These are phyloP conservation scores for Hyaloperonospora brassicae DNA, from an alignment of 352 stramenopile species.

Conservation along the genomic window DNA sequence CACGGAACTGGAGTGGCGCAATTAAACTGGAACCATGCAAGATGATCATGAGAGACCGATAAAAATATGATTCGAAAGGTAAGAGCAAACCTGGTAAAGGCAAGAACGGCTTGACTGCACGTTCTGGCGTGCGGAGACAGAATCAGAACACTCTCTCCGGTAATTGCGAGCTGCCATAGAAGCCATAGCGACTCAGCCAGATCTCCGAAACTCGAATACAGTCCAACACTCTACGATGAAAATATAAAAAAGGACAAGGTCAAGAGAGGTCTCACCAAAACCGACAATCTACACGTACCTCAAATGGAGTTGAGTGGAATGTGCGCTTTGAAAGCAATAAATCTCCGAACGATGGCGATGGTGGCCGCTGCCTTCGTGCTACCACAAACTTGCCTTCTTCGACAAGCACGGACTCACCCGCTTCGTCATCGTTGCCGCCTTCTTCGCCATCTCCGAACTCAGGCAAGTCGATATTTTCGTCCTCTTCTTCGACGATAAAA, in stretches of 20 bases:
- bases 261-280: not conserved
- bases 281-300: slow-evolving; percentile 24
- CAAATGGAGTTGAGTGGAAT: slow-evolving; percentile 45
- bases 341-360: slow-evolving; percentile 63
- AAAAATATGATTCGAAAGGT: not conserved
- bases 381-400: slow-evolving; percentile 44
- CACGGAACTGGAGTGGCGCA: slow-evolving; percentile 65
- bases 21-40: slow-evolving; percentile 48
- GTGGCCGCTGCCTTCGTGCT: slow-evolving; percentile 25
- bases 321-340: slow-evolving; percentile 51
- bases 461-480: slow-evolving; percentile 24
- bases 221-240: slow-evolving; percentile 46
- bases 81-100: slow-evolving; percentile 57
- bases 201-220: slow-evolving; percentile 81
- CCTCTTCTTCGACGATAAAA: slow-evolving; percentile 49
- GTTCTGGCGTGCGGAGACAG: slow-evolving; percentile 68
- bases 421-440: slow-evolving; percentile 22
- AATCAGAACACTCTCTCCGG: slow-evolving; percentile 72
- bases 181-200: slow-evolving; percentile 69
- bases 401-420: slow-evolving; percentile 25
- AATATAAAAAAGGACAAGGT: not conserved
- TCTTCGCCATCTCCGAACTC: slow-evolving; percentile 32
- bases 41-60: too few relatives aligned
- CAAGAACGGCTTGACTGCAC: slow-evolving; percentile 74
- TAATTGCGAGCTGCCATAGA: slow-evolving; percentile 82